These are phyloP conservation scores for Neohortaea acidophila DNA, from an alignment of 495 filamentous ascomycete genomes.

Conservation along the genomic window DNA sequence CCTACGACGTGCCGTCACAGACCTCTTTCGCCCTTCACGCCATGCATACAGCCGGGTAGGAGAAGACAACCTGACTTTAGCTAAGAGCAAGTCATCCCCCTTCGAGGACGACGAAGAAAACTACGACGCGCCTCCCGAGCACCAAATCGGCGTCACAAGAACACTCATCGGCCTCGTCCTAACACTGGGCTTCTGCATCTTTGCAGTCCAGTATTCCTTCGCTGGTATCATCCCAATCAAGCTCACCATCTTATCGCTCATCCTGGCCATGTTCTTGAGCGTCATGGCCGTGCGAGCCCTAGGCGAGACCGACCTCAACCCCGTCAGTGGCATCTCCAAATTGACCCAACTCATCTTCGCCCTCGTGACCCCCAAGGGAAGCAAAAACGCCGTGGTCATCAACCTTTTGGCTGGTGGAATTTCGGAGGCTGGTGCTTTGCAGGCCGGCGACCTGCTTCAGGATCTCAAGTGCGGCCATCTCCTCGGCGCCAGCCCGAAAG, in stretches of 20 bases:
- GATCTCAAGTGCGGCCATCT: constrained; percentile 95
- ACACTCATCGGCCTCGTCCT: constrained; percentile 60
- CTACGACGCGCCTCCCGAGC: constrained; percentile 62
- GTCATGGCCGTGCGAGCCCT: constrained; percentile 93
- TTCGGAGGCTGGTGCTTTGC: constrained; percentile 70
- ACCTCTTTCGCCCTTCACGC: constrained; percentile 13
- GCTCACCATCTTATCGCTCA: constrained; percentile 64
- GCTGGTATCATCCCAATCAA: constrained; percentile 45
- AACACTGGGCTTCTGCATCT: constrained; percentile 65
- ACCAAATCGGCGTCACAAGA: constrained; percentile 59
- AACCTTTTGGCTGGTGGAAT: constrained; percentile 93
- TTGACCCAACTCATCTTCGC: constrained; percentile 90
- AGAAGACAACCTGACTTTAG: constrained; percentile 11
- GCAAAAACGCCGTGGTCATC: constrained; percentile 69
- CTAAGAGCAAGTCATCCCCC: constrained; percentile 10
- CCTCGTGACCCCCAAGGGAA: constrained; percentile 62
- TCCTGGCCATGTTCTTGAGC: constrained; percentile 75
- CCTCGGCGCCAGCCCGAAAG: constrained; percentile 77
- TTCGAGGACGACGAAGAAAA: constrained; percentile 13
- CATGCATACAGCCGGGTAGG: constrained; percentile 22
- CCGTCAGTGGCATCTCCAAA: constrained; percentile 92
- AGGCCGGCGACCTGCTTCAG: constrained; percentile 96
- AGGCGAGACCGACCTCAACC: constrained; percentile 93
- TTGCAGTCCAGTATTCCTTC: constrained; percentile 67
- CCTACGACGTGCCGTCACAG: constrained; percentile 16